Evolutionary conservation across 768 basidiomycete genomes (phyloP).

Genomic region (Sutorius australiensis): DNA sequence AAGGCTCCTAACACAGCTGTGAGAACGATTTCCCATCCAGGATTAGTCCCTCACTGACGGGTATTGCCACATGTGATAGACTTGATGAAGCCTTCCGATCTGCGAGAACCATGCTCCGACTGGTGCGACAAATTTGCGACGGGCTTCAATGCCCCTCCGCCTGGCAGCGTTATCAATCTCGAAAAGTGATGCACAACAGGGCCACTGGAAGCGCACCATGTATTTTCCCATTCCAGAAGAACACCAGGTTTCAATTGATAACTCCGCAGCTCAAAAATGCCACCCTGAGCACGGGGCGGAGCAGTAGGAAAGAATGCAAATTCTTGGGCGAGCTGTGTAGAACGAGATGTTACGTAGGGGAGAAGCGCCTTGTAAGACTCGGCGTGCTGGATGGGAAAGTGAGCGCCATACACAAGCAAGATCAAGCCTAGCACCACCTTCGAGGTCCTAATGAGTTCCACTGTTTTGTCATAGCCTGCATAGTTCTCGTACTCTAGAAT

Average conservation of each 20-base stretch:
- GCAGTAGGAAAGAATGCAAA: slow-evolving; percentile 94
- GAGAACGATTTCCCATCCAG: slow-evolving; percentile 9
- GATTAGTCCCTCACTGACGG: slow-evolving; percentile 49
- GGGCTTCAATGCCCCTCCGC: slow-evolving; percentile 92
- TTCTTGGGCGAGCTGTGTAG: slow-evolving; percentile 82
- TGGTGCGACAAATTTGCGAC: slow-evolving; percentile 79
- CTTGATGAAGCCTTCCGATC: slow-evolving; percentile 77
- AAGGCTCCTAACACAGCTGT: slow-evolving; percentile 48
- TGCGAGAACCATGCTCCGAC: slow-evolving; percentile 93
- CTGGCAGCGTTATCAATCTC: slow-evolving; percentile 37
- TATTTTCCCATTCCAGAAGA: slow-evolving; percentile 90
- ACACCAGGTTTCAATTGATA: slow-evolving; percentile 89
- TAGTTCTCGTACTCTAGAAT: slow-evolving; percentile 96
- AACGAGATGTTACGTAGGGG: slow-evolving; percentile 69
- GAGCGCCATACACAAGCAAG: not conserved
- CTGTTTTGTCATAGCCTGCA: slow-evolving; percentile 79
- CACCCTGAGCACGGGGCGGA: slow-evolving; percentile 82
- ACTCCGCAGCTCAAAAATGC: slow-evolving; percentile 88
- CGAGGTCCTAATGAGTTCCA: slow-evolving; percentile 56
- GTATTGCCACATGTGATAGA: slow-evolving; percentile 98
- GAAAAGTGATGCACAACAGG: not conserved
- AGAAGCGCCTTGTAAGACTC: slow-evolving; percentile 70
- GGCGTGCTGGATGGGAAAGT: slow-evolving; percentile 45
- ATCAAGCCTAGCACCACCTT: slow-evolving; percentile 44
- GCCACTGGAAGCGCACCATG: slow-evolving; percentile 56